A percentile compares a stretch with the other conserved stretches of the same genome.
Conservation (phyloP, 768 basidiomycete species). For the Hydnomerulius pinastri region DNA sequence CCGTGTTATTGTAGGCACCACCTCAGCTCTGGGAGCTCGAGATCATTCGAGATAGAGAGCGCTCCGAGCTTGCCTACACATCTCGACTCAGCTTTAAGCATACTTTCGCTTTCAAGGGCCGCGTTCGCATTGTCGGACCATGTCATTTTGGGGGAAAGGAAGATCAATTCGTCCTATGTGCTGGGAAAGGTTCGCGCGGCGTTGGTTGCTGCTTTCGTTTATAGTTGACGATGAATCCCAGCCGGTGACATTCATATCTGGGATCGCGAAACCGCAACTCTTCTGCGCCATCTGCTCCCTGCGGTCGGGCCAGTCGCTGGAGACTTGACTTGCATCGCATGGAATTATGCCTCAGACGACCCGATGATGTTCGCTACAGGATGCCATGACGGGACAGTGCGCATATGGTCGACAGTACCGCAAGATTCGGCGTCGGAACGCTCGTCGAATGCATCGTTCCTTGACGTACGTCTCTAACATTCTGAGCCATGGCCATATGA, state of each 20-base stretch:
- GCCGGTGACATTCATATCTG: conserved; percentile 84
- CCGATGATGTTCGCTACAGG: conserved; percentile 65
- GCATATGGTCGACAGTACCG: conserved; percentile 63
- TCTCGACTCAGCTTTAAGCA: conserved; percentile 47
- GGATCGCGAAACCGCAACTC: conserved; percentile 76
- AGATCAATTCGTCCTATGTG: conserved; percentile 78
- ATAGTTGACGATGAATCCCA: conserved; percentile 26
- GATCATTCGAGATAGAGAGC: conserved; percentile 47
- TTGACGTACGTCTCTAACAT: too few relatives aligned
- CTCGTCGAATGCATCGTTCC: conserved; percentile 7
- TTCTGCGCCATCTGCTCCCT: conserved; percentile 67
- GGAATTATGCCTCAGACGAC: conserved; percentile 62
- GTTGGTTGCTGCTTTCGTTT: conserved; percentile 11
- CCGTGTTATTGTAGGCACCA: conserved; percentile 36
- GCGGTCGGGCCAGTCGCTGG: conserved; percentile 49
- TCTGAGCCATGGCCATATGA: too few relatives aligned
- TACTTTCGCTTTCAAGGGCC: conserved; percentile 62
- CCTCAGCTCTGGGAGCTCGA: conserved; percentile 70
- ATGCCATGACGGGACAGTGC: conserved; percentile 74
- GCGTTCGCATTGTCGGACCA: conserved; percentile 74
- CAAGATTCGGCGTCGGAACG: conserved; percentile 8
- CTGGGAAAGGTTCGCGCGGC: conserved; percentile 61
- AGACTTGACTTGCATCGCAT: conserved; percentile 79
- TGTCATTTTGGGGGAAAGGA: conserved; percentile 80
- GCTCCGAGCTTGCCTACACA: conserved; percentile 28